A percentile compares a stretch with the other conserved stretches of the same genome.
phyloP scores from a whole-genome alignment of 352 stramenopile genomes.

The Phytophthora syringae region DNA sequence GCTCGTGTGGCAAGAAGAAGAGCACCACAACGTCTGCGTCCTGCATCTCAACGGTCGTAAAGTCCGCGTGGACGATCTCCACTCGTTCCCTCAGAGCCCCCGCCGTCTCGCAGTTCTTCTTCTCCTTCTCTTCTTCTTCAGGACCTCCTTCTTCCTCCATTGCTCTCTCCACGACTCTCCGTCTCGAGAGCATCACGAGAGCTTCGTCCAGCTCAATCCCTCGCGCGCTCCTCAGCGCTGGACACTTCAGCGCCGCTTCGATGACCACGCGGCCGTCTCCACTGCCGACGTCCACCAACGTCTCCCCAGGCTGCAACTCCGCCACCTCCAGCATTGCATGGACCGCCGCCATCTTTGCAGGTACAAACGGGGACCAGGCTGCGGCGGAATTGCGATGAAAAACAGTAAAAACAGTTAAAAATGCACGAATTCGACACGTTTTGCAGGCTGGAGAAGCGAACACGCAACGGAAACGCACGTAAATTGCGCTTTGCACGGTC shows the following conservation, averaged over 20 bases:
- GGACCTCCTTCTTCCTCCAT: neutral
- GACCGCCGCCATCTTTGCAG: constrained; percentile 63
- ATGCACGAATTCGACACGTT: neutral
- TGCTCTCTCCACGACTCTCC: constrained; percentile 27
- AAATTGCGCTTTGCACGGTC: constrained; percentile 56
- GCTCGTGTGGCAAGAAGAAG: constrained; percentile 69
- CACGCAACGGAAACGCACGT: constrained; percentile 35
- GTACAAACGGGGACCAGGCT: constrained; percentile 80
- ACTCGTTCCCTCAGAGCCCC: constrained; percentile 28
- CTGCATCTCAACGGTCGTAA: constrained; percentile 51
- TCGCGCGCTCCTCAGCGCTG: constrained; percentile 32
- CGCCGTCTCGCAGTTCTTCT: neutral
- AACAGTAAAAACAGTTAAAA: neutral
- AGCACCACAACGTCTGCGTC: constrained; percentile 59
- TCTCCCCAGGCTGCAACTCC: constrained; percentile 46
- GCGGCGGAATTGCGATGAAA: constrained; percentile 5
- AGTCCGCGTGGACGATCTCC: constrained; percentile 59
- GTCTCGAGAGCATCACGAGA: constrained; percentile 53
- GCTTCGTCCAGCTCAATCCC: constrained; percentile 67
- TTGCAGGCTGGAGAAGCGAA: neutral
- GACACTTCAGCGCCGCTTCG: constrained; percentile 34
- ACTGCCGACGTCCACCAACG: constrained; percentile 68
- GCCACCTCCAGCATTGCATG: constrained; percentile 56
- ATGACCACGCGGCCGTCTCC: constrained; percentile 70
- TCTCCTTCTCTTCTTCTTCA: neutral